phyloP scores from a whole-genome alignment of 2,329 filamentous ascomycete species.

The Pseudocercospora vitis region DNA sequence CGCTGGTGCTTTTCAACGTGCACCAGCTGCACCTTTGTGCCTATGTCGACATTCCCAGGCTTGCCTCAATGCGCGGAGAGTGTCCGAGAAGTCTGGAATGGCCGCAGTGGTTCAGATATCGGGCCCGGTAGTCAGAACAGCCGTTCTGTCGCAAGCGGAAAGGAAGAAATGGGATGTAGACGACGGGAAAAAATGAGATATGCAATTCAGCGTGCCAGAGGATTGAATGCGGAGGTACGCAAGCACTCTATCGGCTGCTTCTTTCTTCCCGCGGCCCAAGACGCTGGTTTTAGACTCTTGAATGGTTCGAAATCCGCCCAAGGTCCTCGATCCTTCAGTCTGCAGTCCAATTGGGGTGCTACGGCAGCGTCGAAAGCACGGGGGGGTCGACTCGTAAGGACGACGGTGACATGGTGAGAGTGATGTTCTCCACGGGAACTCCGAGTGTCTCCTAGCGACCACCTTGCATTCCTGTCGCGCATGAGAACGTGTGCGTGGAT shows the following conservation, averaged over 20 bases:
- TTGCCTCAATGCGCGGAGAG: not conserved
- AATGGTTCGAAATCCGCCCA: not conserved
- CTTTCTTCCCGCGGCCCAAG: constrained; percentile 21
- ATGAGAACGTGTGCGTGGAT: constrained; percentile 2
- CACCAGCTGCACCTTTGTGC: constrained; percentile 12
- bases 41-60: constrained; percentile 13
- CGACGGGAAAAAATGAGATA: constrained; percentile 18
- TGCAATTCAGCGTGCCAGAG: constrained; percentile 14
- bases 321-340: not conserved
- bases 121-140: not conserved
- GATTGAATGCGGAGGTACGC: constrained; percentile 9
- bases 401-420: not conserved
- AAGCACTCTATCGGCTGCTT: constrained; percentile 7
- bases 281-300: constrained; percentile 8
- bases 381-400: no score
- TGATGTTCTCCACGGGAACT: not conserved
- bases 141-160: constrained; percentile 14
- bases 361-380: no score
- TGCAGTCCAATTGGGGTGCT: no score
- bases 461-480: constrained; percentile 7
- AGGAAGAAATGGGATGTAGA: constrained; percentile 1
- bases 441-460: constrained; percentile 5
- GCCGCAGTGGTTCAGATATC: constrained; percentile 18
- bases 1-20: constrained; percentile 14
- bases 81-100: constrained; percentile 9